Percentiles rank a stretch among this genome's conserved stretches.
These are phyloP conservation scores for Penicillium bovifimosum DNA, from an alignment of 495 filamentous ascomycete species.

Conservation along the genomic window DNA sequence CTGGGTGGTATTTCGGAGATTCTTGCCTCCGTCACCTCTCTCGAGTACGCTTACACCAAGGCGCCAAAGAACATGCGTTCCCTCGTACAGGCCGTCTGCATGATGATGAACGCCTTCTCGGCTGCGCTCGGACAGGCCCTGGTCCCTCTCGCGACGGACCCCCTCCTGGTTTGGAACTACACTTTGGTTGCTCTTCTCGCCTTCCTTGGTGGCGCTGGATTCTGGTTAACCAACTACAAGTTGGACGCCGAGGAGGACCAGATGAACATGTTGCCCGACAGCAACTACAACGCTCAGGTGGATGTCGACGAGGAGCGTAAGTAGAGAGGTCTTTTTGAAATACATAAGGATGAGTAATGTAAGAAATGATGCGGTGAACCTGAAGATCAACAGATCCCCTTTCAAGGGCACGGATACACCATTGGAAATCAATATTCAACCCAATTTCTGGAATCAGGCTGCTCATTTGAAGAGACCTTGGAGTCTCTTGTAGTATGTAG, in stretches of 20 bases:
- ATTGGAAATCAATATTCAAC: background rate
- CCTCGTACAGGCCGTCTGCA: slow-evolving; percentile 59
- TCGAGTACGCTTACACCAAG: slow-evolving; percentile 75
- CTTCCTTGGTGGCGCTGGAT: slow-evolving; percentile 51
- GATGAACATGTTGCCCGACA: slow-evolving; percentile 47
- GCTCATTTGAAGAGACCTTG: too few species aligned
- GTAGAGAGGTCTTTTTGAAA: background rate
- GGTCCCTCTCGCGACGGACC: slow-evolving; percentile 59
- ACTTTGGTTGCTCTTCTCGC: slow-evolving; percentile 56
- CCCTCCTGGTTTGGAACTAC: slow-evolving; percentile 63
- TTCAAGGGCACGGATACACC: background rate
- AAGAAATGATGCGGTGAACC: background rate
- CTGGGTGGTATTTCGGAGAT: slow-evolving; percentile 71
- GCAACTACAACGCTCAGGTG: slow-evolving; percentile 12
- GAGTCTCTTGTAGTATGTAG: too few species aligned
- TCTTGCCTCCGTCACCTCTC: slow-evolving; percentile 57
- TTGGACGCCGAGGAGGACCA: slow-evolving; percentile 60
- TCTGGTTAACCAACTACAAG: slow-evolving; percentile 56
- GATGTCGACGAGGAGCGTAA: slow-evolving; percentile 18
- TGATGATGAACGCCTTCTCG: slow-evolving; percentile 66
- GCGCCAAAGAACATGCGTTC: slow-evolving; percentile 74
- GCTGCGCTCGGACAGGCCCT: slow-evolving; percentile 65
- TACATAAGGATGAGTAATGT: background rate
- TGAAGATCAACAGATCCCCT: background rate
- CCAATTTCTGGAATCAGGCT: background rate